Evolutionary conservation across 2,329 filamentous ascomycete genomes (phyloP).

Genomic region (Clonostachys solani): DNA sequence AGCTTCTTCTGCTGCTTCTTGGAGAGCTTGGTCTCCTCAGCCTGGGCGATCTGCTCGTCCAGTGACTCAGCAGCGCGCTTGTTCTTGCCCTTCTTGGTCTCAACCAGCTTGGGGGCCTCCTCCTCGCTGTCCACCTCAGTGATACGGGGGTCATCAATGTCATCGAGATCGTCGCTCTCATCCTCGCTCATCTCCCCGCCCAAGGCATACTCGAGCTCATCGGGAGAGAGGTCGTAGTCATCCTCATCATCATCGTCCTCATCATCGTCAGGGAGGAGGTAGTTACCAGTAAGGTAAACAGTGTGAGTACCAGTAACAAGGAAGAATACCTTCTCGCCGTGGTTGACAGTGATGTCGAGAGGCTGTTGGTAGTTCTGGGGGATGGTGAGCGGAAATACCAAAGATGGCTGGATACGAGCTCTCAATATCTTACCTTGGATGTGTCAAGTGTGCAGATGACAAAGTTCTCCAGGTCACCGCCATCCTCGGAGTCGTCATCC

Average conservation of each 20-base stretch:
- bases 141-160: slow-evolving; percentile 74
- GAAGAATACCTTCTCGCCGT: slow-evolving; percentile 90
- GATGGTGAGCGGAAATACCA: not conserved
- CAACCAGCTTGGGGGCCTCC: slow-evolving; percentile 59
- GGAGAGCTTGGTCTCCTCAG: slow-evolving; percentile 74
- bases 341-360: slow-evolving; percentile 85
- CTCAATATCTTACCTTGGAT: slow-evolving; percentile 63
- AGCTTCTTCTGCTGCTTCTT: slow-evolving; percentile 99
- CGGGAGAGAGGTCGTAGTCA: slow-evolving; percentile 76
- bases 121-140: slow-evolving; percentile 80
- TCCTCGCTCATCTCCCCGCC: slow-evolving; percentile 70
- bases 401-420: not conserved
- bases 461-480: slow-evolving; percentile 75
- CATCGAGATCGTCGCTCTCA: slow-evolving; percentile 74
- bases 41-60: slow-evolving; percentile 80
- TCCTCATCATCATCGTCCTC: slow-evolving; percentile 61
- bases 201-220: slow-evolving; percentile 71
- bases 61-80: slow-evolving; percentile 83
- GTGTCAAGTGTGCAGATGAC: slow-evolving; percentile 96
- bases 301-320: slow-evolving; percentile 85
- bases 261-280: slow-evolving; percentile 70
- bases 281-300: slow-evolving; percentile 93
- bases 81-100: slow-evolving; percentile 74
- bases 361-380: slow-evolving; percentile 87
- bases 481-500: slow-evolving; percentile 58